phyloP scores from a whole-genome alignment of 257 asterid species.

The Solanum megistacrolobum region DNA sequence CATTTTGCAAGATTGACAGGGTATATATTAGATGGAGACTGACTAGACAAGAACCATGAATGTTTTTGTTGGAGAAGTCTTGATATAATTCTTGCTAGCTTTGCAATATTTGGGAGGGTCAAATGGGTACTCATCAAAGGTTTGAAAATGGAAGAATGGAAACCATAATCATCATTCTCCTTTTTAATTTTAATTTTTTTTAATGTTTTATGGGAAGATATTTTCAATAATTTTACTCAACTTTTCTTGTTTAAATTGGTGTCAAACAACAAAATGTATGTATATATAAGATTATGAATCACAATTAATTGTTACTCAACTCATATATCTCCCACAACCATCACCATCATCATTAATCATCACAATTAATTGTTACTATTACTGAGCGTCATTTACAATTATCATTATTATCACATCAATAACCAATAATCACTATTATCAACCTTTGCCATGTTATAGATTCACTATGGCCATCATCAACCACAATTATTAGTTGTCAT shows the following conservation, averaged over 20 bases:
- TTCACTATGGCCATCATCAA: background rate
- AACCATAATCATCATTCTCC: background rate
- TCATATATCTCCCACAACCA: background rate
- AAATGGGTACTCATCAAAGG: background rate
- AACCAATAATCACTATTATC: background rate
- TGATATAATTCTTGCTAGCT: no score
- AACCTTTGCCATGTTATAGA: background rate
- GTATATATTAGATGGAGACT: background rate
- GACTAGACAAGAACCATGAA: background rate
- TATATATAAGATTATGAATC: background rate
- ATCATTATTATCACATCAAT: background rate
- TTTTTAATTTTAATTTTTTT: background rate
- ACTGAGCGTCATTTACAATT: background rate
- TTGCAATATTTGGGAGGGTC: background rate
- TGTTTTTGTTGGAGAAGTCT: background rate
- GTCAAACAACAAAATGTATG: background rate
- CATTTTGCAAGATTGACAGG: background rate
- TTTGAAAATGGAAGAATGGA: background rate
- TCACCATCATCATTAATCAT: background rate
- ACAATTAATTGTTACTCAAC: background rate
- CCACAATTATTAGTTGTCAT: background rate
- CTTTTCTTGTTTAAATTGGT: background rate
- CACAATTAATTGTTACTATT: background rate
- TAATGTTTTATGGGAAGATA: background rate
- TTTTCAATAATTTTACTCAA: background rate